Evolutionary conservation across 2,329 filamentous ascomycete species (phyloP).

Genomic region (Bisporella sp.): DNA sequence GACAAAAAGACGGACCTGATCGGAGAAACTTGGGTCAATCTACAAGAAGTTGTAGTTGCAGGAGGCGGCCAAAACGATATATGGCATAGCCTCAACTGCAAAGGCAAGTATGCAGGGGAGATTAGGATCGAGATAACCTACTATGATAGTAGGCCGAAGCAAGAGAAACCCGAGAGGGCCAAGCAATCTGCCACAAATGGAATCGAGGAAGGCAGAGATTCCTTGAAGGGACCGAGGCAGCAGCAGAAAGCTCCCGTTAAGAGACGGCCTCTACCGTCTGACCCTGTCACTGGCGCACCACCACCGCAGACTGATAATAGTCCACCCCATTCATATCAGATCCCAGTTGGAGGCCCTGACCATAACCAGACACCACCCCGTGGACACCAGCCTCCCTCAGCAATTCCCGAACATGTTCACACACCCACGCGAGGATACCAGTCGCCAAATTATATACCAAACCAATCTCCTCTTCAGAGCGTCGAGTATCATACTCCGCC

Average conservation of each 20-base stretch:
- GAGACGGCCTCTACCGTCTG: slow-evolving; percentile 74
- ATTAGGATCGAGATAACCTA: slow-evolving; percentile 93
- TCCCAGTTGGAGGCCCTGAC: slow-evolving; percentile 11
- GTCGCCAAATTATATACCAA: slow-evolving; percentile 38
- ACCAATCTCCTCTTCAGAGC: slow-evolving; percentile 45
- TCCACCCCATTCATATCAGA: slow-evolving; percentile 39
- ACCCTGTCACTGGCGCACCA: slow-evolving; percentile 49
- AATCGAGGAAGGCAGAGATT: slow-evolving; percentile 26
- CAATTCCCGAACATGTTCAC: slow-evolving; percentile 36
- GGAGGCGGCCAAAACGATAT: slow-evolving; percentile 91
- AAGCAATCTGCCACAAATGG: slow-evolving; percentile 29
- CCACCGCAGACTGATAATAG: slow-evolving; percentile 39
- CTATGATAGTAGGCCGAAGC: slow-evolving; percentile 83
- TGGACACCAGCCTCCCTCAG: slow-evolving; percentile 20
- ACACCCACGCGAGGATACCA: slow-evolving; percentile 42
- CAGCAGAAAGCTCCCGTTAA: slow-evolving; percentile 61
- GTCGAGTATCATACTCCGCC: slow-evolving; percentile 34
- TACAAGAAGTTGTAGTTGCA: slow-evolving; percentile 71
- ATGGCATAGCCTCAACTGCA: slow-evolving; percentile 84
- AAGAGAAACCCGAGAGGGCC: slow-evolving; percentile 59
- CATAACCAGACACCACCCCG: slow-evolving; percentile 41
- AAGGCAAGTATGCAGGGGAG: slow-evolving; percentile 92
- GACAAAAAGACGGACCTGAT: slow-evolving; percentile 97
- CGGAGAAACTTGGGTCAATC: slow-evolving; percentile 84
- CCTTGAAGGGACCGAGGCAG: slow-evolving; percentile 30